These are phyloP conservation scores for Tripterygium wilfordii DNA, from an alignment of 177 flowering plant genomes.

Conservation along the genomic window DNA sequence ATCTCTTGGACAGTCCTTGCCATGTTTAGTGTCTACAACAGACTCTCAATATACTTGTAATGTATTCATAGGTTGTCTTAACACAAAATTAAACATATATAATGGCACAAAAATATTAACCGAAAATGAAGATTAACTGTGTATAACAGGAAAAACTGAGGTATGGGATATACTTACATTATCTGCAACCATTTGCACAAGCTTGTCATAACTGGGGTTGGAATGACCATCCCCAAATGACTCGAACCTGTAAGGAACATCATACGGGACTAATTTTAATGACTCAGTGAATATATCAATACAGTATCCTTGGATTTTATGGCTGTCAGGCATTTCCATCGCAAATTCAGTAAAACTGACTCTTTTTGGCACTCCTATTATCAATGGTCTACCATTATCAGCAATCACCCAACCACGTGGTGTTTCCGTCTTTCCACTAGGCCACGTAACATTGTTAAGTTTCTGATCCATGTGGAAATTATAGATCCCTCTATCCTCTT, in stretches of 20 bases:
- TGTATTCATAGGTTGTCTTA: too few species aligned
- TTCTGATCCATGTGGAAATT: conserved; percentile 21
- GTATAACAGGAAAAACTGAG: not conserved
- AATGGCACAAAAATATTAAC: not conserved
- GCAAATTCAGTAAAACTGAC: conserved; percentile 63
- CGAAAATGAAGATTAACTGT: not conserved
- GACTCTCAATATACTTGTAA: too few species aligned
- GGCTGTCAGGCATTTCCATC: conserved; percentile 21
- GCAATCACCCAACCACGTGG: conserved; percentile 91
- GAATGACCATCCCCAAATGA: conserved; percentile 60
- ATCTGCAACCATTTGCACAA: conserved; percentile 47
- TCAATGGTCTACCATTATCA: conserved; percentile 44
- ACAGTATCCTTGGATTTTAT: conserved; percentile 51
- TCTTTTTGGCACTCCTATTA: conserved; percentile 69
- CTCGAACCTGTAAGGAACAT: conserved; percentile 43
- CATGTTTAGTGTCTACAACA: too few species aligned
- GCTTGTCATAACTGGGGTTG: conserved; percentile 58
- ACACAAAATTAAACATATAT: too few species aligned
- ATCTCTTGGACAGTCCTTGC: too few species aligned
- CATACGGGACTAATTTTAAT: conserved; percentile 46
- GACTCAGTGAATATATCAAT: conserved; percentile 70
- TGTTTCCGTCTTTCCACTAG: conserved; percentile 47
- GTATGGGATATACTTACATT: conserved; percentile 38
- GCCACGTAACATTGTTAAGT: conserved; percentile 61
- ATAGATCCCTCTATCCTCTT: conserved; percentile 2